Conservation (phyloP, 495 filamentous ascomycete species). For the Neurospora sp. region DNA sequence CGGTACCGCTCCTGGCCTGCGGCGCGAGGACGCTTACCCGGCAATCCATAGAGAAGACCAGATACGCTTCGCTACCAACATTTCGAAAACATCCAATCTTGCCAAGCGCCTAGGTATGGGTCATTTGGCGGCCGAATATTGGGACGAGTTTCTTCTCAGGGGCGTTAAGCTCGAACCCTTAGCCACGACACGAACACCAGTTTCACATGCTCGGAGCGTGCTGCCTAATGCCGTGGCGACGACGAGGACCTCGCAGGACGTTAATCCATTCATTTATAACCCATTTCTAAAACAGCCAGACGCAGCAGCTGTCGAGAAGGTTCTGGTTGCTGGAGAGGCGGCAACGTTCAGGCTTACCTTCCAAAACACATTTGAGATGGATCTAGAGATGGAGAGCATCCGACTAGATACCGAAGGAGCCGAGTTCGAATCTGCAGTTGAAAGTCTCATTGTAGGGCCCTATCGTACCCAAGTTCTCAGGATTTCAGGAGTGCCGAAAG, state of each 20-base stretch:
- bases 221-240: conserved; percentile 46
- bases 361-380: conserved; percentile 91
- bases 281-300: conserved; percentile 65
- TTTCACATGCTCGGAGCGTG: conserved; percentile 60
- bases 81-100: conserved; percentile 69
- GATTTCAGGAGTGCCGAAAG: conserved; percentile 56
- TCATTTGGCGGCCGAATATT: conserved; percentile 71
- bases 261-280: conserved; percentile 87
- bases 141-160: conserved; percentile 90
- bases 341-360: conserved; percentile 69
- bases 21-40: conserved; percentile 49
- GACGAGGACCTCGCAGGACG: conserved; percentile 43
- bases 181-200: conserved; percentile 42
- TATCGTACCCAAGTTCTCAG: conserved; percentile 70
- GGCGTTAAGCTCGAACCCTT: conserved; percentile 57
- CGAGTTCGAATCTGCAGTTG: conserved; percentile 53
- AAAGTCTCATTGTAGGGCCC: conserved; percentile 61
- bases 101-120: conserved; percentile 61
- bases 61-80: conserved; percentile 65
- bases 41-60: conserved; percentile 74
- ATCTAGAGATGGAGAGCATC: conserved; percentile 76
- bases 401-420: conserved; percentile 62
- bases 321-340: conserved; percentile 67
- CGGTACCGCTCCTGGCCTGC: conserved; percentile 59
- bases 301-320: conserved; percentile 43